Evolutionary conservation across 1,139 yeast species (phyloP).

Genomic region (Zygosaccharomyces sapae): DNA sequence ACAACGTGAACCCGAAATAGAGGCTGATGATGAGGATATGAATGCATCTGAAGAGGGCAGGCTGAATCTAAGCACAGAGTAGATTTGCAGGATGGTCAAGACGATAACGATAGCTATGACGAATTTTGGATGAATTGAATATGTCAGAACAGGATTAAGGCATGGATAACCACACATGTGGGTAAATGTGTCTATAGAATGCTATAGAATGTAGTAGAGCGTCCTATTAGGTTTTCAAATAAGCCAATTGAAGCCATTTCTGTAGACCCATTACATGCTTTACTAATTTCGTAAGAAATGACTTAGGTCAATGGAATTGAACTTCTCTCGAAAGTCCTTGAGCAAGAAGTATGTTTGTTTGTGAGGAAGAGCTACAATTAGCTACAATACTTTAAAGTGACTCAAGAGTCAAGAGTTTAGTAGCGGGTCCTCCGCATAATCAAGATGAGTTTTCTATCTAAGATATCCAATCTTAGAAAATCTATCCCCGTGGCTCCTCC

Average conservation of each 20-base stretch:
- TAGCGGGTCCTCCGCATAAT: constrained; percentile 1
- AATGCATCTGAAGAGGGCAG: neutral
- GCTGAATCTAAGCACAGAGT: neutral
- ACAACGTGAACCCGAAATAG: neutral
- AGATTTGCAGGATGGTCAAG: constrained; percentile 3
- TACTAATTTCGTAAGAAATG: no score
- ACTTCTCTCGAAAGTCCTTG: no score
- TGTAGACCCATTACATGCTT: no score
- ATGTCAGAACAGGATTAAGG: constrained; percentile 12
- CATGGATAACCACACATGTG: no score
- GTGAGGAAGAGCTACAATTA: neutral
- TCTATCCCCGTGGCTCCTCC: constrained; percentile 12
- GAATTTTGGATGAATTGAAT: constrained; percentile 26
- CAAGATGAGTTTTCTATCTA: constrained; percentile 19
- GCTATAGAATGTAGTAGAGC: no score
- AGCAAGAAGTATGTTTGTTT: neutral
- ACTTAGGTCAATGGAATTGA: no score
- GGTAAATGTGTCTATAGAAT: no score
- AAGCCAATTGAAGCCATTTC: no score
- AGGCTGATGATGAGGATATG: constrained; percentile 7
- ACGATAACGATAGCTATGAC: constrained; percentile 28
- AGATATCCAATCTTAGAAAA: constrained; percentile 16
- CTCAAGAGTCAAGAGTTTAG: neutral
- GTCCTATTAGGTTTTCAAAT: no score
- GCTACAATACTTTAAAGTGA: neutral